Percentiles rank a stretch among this genome's conserved stretches.
phyloP scores from a whole-genome alignment of 352 stramenopile genomes.

The Globisporangium takayamanum region DNA sequence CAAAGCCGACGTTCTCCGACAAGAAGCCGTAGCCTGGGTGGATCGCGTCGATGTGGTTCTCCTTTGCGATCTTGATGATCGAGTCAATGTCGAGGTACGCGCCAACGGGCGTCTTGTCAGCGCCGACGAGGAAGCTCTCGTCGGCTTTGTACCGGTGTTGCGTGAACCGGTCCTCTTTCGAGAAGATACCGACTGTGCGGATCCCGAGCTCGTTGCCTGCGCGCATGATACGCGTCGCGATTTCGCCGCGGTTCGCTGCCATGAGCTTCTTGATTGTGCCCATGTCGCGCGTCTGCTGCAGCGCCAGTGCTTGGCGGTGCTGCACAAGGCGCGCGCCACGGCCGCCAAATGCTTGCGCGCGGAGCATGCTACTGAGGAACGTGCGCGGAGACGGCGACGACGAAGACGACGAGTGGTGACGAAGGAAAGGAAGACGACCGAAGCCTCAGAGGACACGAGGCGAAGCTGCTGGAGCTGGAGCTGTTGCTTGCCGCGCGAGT shows the following conservation, averaged over 20 bases:
- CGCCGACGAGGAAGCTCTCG: constrained; percentile 91
- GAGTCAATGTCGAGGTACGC: constrained; percentile 94
- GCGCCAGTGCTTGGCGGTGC: constrained; percentile 6
- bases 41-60: constrained; percentile 92
- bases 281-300: constrained; percentile 37
- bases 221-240: constrained; percentile 95
- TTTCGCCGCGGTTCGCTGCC: constrained; percentile 97
- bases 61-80: constrained; percentile 91
- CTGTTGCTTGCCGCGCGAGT: not conserved
- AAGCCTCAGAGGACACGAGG: not conserved
- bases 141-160: constrained; percentile 97
- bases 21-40: constrained; percentile 98
- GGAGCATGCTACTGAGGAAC: constrained; percentile 25
- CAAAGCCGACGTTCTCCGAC: constrained; percentile 94
- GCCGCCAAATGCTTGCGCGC: constrained; percentile 25
- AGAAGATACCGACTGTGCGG: constrained; percentile 88
- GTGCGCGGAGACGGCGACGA: not conserved
- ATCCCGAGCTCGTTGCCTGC: constrained; percentile 92
- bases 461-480: constrained; percentile 1
- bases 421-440: not conserved
- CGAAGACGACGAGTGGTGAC: not conserved
- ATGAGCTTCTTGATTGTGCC: constrained; percentile 94
- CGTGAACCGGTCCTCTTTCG: constrained; percentile 92
- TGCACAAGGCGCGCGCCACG: constrained; percentile 12
- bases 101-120: constrained; percentile 88